Evolutionary conservation across 306 rosid genomes (phyloP).

Genomic region (Oemleria cerasiformis): DNA sequence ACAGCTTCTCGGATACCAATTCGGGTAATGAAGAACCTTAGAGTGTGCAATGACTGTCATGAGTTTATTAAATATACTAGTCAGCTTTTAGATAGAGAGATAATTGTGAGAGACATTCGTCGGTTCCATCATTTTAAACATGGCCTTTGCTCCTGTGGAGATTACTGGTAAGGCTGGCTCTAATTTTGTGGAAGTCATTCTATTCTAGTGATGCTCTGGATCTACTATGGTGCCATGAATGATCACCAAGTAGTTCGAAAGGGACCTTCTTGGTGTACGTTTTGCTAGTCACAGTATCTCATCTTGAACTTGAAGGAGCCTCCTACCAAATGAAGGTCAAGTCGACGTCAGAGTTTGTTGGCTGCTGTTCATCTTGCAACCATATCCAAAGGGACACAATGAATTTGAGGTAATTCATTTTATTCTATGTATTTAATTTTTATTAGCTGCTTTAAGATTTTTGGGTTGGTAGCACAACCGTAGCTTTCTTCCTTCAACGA

Average conservation of each 20-base stretch:
- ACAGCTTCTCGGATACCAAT: constrained; percentile 45
- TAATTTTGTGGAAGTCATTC: constrained; percentile 10
- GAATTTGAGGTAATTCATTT: background rate
- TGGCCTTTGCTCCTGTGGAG: constrained; percentile 69
- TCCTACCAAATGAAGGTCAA: background rate
- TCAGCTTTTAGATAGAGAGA: constrained; percentile 63
- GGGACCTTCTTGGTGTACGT: background rate
- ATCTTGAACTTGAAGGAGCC: background rate
- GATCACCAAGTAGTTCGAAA: no score
- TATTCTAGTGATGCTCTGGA: background rate
- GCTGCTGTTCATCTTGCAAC: background rate
- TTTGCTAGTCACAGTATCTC: constrained; percentile 5
- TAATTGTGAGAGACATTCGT: constrained; percentile 64
- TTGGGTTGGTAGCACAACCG: constrained; percentile 11
- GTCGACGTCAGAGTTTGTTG: constrained; percentile 16
- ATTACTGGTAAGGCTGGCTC: constrained; percentile 57
- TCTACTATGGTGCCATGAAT: background rate
- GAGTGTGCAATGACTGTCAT: constrained; percentile 68
- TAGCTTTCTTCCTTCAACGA: constrained; percentile 34
- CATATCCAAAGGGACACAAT: background rate
- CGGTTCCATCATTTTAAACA: constrained; percentile 69
- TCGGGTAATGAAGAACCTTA: constrained; percentile 68
- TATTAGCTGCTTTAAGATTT: no score
- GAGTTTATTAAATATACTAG: constrained; percentile 63
- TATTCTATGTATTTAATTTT: no score